A percentile compares a stretch with the other conserved stretches of the same genome.
phyloP scores from a whole-genome alignment of 148 eudicot species.

The Beta vulgaris region DNA sequence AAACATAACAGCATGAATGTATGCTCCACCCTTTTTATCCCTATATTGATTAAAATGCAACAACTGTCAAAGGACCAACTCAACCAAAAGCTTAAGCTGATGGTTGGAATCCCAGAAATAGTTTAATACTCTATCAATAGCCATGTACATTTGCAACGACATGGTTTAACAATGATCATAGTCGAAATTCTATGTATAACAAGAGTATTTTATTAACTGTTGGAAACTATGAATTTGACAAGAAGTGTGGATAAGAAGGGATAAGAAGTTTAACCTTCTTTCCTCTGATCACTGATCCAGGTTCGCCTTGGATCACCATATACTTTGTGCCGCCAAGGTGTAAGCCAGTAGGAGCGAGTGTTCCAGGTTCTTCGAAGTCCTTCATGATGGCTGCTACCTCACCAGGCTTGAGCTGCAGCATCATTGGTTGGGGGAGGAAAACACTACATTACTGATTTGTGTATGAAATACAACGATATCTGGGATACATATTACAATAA shows the following conservation, averaged over 20 bases:
- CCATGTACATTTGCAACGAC: too few species aligned
- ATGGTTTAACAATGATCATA: too few species aligned
- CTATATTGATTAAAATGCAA: neutral
- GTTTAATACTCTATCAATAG: too few species aligned
- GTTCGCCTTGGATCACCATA: slow-evolving; percentile 69
- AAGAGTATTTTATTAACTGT: too few species aligned
- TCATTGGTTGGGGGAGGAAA: neutral
- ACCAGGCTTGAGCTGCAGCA: slow-evolving; percentile 23
- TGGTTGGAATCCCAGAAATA: too few species aligned
- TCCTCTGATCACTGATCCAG: slow-evolving; percentile 60
- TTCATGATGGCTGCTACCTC: slow-evolving; percentile 30
- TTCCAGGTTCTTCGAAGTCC: slow-evolving; percentile 54
- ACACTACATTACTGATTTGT: neutral
- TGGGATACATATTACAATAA: neutral
- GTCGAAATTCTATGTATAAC: too few species aligned
- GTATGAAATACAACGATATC: neutral
- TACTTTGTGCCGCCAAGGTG: slow-evolving; percentile 55
- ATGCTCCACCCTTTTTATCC: neutral
- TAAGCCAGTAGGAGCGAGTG: slow-evolving; percentile 66
- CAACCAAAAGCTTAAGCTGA: too few species aligned
- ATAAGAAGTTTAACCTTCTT: slow-evolving; percentile 50
- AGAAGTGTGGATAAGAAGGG: too few species aligned
- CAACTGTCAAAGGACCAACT: too few species aligned
- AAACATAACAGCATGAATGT: neutral
- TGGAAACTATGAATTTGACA: too few species aligned